A percentile compares a stretch with the other conserved stretches of the same genome.
Conservation (phyloP, 805 yeast species). For the Vanderwaltozyma polyspora region DNA sequence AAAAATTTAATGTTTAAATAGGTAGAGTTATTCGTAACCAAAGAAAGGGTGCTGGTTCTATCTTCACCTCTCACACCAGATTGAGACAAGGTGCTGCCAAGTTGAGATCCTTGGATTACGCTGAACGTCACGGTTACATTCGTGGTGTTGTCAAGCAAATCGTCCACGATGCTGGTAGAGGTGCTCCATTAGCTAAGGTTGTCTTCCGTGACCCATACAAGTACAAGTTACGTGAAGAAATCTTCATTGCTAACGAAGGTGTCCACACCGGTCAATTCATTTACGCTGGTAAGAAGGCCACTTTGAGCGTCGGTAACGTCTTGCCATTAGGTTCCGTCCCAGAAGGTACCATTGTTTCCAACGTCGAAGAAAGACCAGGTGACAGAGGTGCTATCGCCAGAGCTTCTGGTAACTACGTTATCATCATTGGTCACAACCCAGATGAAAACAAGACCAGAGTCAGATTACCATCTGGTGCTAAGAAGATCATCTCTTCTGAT, state of each 20-base stretch:
- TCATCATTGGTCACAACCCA: slow-evolving; percentile 98
- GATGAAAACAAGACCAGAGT: slow-evolving; percentile 99
- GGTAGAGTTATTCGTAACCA: slow-evolving; percentile 99
- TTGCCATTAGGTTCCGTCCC: slow-evolving; percentile 95
- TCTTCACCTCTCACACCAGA: slow-evolving; percentile 99
- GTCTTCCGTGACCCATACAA: slow-evolving; percentile 99
- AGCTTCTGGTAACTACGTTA: slow-evolving; percentile 99
- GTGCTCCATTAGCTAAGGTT: slow-evolving; percentile 99
- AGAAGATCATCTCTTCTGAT: slow-evolving; percentile 87
- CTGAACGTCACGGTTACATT: slow-evolving; percentile 99
- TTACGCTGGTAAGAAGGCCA: slow-evolving; percentile 98
- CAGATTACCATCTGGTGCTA: slow-evolving; percentile 98
- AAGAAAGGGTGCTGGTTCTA: slow-evolving; percentile 99
- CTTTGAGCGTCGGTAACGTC: slow-evolving; percentile 93
- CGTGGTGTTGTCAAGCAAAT: slow-evolving; percentile 98
- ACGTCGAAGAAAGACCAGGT: slow-evolving; percentile 97
- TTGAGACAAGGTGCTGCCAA: slow-evolving; percentile 99
- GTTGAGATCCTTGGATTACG: slow-evolving; percentile 96
- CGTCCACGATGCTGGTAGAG: slow-evolving; percentile 99
- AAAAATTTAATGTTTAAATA: too few species aligned
- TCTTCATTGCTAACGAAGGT: slow-evolving; percentile 99
- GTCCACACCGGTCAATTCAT: slow-evolving; percentile 98
- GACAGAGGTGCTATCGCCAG: slow-evolving; percentile 99
- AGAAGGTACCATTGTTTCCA: slow-evolving; percentile 98
- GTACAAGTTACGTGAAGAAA: slow-evolving; percentile 96